A percentile compares a stretch with the other conserved stretches of the same genome.
Conservation (phyloP, 2,329 filamentous ascomycete species). For the Lasiodiplodia sp. region DNA sequence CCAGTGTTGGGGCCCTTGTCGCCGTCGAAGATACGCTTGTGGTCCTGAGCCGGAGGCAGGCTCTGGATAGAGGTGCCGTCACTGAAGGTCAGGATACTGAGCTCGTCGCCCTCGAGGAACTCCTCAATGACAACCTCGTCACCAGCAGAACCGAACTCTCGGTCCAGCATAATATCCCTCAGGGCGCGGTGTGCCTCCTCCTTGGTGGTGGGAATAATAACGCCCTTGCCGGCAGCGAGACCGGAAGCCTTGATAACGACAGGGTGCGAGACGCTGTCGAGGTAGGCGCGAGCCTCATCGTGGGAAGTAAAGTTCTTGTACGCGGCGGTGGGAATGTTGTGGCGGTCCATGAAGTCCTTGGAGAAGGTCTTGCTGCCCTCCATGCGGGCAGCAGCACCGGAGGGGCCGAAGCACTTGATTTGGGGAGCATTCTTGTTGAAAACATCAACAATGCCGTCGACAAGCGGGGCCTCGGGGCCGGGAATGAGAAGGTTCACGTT, state of each 20-base stretch:
- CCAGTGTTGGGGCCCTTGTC: conserved; percentile 93
- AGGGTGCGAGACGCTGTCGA: conserved; percentile 54
- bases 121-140: conserved; percentile 96
- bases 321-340: conserved; percentile 87
- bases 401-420: conserved; percentile 86
- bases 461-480: conserved; percentile 91
- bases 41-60: conserved; percentile 91
- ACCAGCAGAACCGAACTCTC: conserved; percentile 85
- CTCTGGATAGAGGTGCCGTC: conserved; percentile 86
- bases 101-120: conserved; percentile 87
- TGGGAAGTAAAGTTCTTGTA: conserved; percentile 90
- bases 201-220: conserved; percentile 83
- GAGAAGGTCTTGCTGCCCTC: conserved; percentile 97
- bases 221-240: conserved; percentile 92
- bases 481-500: conserved; percentile 84
- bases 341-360: conserved; percentile 95
- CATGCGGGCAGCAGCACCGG: conserved; percentile 82
- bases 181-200: conserved; percentile 83
- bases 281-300: conserved; percentile 74
- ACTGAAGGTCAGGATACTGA: conserved; percentile 89
- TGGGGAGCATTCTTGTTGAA: conserved; percentile 67
- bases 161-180: conserved; percentile 88
- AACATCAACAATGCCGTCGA: conserved; percentile 85
- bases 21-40: conserved; percentile 92
- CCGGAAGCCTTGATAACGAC: conserved; percentile 91